Percentiles rank a stretch among this genome's conserved stretches.
Conservation (phyloP, 2,329 filamentous ascomycete genomes). For the Alternaria angustiovoidea region DNA sequence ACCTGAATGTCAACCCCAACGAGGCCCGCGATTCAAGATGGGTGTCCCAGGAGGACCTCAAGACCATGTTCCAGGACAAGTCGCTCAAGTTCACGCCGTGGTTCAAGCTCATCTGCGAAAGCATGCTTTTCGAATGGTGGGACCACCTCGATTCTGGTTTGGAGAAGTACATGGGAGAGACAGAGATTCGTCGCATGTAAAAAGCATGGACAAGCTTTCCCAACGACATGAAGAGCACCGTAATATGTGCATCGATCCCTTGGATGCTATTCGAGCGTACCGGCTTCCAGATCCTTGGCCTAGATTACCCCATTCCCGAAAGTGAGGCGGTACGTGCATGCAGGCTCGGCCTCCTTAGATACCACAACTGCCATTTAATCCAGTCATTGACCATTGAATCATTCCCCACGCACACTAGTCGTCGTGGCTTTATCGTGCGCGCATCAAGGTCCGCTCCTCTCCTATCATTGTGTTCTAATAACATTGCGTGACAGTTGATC, state of each 20-base stretch:
- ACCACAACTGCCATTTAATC: slow-evolving; percentile 33
- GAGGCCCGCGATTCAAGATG: slow-evolving; percentile 88
- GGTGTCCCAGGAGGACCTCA: slow-evolving; percentile 82
- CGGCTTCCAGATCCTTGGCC: slow-evolving; percentile 10
- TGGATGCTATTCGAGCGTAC: neutral
- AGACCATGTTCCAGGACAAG: slow-evolving; percentile 83
- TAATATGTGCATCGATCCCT: neutral
- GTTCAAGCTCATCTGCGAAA: slow-evolving; percentile 99
- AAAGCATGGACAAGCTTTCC: neutral
- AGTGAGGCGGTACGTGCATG: slow-evolving; percentile 35
- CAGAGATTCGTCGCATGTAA: slow-evolving; percentile 85
- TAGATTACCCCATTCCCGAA: slow-evolving; percentile 24
- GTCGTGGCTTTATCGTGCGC: slow-evolving; percentile 33
- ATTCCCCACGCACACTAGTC: slow-evolving; percentile 35
- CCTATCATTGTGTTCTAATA: slow-evolving; percentile 33
- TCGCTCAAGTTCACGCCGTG: slow-evolving; percentile 90
- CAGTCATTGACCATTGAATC: slow-evolving; percentile 35
- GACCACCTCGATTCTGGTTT: slow-evolving; percentile 79
- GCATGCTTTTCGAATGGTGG: slow-evolving; percentile 99
- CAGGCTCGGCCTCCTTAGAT: slow-evolving; percentile 33
- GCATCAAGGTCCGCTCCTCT: slow-evolving; percentile 22
- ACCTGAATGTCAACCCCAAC: slow-evolving; percentile 82
- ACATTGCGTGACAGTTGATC: slow-evolving; percentile 22
- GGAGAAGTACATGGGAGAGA: slow-evolving; percentile 86
- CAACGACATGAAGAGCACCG: neutral